Conservation (phyloP, 768 basidiomycete genomes). For the Termitomyces sp. region DNA sequence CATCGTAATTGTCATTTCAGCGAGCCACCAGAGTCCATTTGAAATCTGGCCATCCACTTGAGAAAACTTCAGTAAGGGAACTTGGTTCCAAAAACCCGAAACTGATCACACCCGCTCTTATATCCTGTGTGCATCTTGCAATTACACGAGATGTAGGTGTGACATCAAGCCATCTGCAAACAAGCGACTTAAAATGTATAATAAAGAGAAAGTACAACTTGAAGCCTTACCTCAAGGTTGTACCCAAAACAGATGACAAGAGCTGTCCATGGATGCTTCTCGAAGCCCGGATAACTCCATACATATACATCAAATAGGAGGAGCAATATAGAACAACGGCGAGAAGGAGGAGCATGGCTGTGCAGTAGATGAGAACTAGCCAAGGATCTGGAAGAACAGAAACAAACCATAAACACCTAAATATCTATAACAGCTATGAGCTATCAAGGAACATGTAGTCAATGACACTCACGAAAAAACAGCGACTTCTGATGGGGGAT, state of each 20-base stretch:
- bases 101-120: slow-evolving; percentile 31
- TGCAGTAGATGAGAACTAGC: background rate
- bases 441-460: background rate
- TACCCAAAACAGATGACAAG: slow-evolving; percentile 48
- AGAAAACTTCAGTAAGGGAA: slow-evolving; percentile 12
- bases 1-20: slow-evolving; percentile 28
- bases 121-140: slow-evolving; percentile 63
- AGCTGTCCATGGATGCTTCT: slow-evolving; percentile 47
- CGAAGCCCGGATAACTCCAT: slow-evolving; percentile 49
- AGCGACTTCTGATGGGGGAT: slow-evolving; percentile 24
- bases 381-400: background rate
- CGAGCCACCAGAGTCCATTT: slow-evolving; percentile 21
- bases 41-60: slow-evolving; percentile 47
- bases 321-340: slow-evolving; percentile 26
- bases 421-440: slow-evolving; percentile 34
- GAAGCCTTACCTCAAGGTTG: slow-evolving; percentile 47
- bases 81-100: slow-evolving; percentile 16
- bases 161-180: slow-evolving; percentile 41
- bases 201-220: background rate
- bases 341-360: slow-evolving; percentile 27
- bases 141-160: slow-evolving; percentile 52
- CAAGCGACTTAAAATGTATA: background rate
- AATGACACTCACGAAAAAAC: slow-evolving; percentile 29
- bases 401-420: slow-evolving; percentile 32
- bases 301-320: slow-evolving; percentile 36